A percentile compares a stretch with the other conserved stretches of the same genome.
Conservation (phyloP, 202 grass and related monocot species). For the Zoysia matrella region DNA sequence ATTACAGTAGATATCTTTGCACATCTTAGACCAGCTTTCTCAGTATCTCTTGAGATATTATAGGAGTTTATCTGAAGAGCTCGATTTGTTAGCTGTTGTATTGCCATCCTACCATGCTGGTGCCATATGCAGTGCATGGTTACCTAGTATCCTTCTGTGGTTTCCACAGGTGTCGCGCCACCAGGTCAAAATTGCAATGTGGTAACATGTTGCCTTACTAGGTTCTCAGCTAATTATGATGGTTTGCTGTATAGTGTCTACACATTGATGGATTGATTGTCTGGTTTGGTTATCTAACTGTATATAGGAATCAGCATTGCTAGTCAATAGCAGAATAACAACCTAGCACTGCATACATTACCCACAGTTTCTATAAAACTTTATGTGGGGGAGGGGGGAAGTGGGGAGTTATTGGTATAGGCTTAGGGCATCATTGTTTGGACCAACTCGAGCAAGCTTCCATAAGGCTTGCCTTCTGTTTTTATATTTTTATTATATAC, state of each 20-base stretch:
- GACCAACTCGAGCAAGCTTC: not conserved
- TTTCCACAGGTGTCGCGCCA: not conserved
- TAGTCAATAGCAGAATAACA: not conserved
- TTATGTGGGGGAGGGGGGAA: too few species aligned
- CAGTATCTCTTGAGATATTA: not conserved
- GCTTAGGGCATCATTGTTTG: not conserved
- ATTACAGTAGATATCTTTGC: not conserved
- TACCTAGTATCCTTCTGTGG: not conserved
- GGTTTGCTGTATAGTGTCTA: not conserved
- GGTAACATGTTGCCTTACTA: not conserved
- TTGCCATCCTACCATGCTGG: not conserved
- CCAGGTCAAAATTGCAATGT: not conserved
- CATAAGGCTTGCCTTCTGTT: not conserved
- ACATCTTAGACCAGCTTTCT: not conserved
- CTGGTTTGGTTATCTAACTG: not conserved
- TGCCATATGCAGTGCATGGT: not conserved
- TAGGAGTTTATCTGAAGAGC: not conserved
- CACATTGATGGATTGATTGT: not conserved
- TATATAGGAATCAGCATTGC: not conserved
- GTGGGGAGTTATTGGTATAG: too few species aligned
- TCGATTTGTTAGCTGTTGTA: not conserved
- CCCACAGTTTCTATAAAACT: too few species aligned
- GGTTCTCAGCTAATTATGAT: not conserved
- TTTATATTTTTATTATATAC: not conserved
- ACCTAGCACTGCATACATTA: too few species aligned